A percentile compares a stretch with the other conserved stretches of the same genome.
These are phyloP conservation scores for Entelexis paramagnoliae DNA, from an alignment of 1,139 yeast species.

Conservation along the genomic window DNA sequence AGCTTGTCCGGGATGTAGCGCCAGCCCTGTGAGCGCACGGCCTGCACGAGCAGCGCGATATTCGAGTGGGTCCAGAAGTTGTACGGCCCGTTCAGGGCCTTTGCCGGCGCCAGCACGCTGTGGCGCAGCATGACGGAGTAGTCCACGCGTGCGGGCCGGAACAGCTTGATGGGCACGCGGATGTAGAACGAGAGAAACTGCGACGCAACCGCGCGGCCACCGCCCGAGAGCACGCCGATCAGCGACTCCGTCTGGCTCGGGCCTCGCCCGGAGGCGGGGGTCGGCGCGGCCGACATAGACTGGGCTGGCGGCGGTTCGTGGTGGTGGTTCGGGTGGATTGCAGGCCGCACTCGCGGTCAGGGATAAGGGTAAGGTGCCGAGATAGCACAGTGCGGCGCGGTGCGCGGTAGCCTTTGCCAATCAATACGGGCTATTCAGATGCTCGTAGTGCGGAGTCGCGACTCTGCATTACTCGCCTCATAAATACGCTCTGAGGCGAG, in stretches of 20 bases:
- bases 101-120: conserved; percentile 39
- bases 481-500: too few relatives aligned
- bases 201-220: conserved; percentile 69
- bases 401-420: too few relatives aligned
- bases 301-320: background rate
- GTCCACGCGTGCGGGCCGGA: conserved; percentile 84
- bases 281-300: conserved; percentile 16
- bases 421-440: too few relatives aligned
- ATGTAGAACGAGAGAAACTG: conserved; percentile 70
- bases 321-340: background rate
- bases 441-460: too few relatives aligned
- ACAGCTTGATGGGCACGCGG: conserved; percentile 70
- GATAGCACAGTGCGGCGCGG: background rate
- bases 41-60: conserved; percentile 56
- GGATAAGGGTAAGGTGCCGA: conserved; percentile 2
- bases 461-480: too few relatives aligned
- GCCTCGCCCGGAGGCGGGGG: conserved; percentile 12
- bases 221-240: conserved; percentile 67
- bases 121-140: conserved; percentile 37
- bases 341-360: background rate
- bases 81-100: conserved; percentile 42
- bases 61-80: conserved; percentile 65
- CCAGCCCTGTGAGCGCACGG: conserved; percentile 76
- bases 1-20: conserved; percentile 54
- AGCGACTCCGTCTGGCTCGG: conserved; percentile 20